These are phyloP conservation scores for Naganishia sp. DNA, from an alignment of 1,284 basidiomycete genomes.

Conservation along the genomic window DNA sequence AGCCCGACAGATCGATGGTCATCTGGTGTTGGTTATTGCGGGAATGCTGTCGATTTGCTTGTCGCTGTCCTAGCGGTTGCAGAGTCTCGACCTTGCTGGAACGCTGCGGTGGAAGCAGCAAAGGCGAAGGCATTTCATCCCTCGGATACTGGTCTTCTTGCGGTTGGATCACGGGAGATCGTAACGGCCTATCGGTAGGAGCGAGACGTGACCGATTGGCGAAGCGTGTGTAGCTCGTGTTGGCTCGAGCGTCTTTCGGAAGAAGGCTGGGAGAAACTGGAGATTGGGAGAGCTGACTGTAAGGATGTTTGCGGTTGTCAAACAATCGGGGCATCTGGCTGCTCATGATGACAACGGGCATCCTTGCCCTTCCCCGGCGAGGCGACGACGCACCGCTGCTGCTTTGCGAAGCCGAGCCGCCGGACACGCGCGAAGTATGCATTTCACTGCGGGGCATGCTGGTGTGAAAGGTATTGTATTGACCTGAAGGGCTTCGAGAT, in stretches of 20 bases:
- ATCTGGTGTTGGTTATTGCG: background rate
- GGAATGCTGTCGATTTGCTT: background rate
- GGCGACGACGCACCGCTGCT: conserved; percentile 17
- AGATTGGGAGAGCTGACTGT: conserved; percentile 25
- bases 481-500: background rate
- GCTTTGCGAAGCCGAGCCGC: background rate
- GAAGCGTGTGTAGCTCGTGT: background rate
- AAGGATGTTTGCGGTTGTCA: conserved; percentile 17
- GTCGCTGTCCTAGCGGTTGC: background rate
- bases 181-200: background rate
- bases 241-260: background rate
- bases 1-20: conserved; percentile 5
- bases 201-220: background rate
- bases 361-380: conserved; percentile 20
- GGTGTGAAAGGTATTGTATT: background rate
- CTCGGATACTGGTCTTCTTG: background rate
- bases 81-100: background rate
- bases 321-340: conserved; percentile 15
- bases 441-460: conserved; percentile 7
- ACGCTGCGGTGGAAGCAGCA: conserved; percentile 11
- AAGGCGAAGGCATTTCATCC: conserved; percentile 14
- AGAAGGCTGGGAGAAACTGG: conserved; percentile 12
- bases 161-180: conserved; percentile 2
- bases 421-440: background rate
- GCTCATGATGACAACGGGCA: conserved; percentile 27